Base-by-base conservation (phyloP, 1,284 basidiomycete genomes). In the Cryptococcus wingfieldii region DNA sequence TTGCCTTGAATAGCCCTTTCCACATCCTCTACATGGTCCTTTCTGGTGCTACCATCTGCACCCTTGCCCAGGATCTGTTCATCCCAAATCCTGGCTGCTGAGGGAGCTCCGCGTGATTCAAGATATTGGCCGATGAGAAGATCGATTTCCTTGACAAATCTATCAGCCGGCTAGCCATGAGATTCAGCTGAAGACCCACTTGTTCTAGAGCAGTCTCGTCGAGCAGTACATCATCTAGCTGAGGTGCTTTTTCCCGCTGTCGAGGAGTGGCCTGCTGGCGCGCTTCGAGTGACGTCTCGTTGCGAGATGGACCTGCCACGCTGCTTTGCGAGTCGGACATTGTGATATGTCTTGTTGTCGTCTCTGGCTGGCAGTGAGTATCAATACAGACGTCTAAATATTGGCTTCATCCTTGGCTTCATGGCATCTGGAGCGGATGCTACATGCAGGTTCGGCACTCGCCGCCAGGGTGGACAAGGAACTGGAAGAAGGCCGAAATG, bases 41-140 rank as follows among this genome's bases (percentile, higher is more conserved):
- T 59, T 67, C 76, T 47, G 64, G 69, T 49, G 59, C 62, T 61
- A 66, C 74, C 53, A 58, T 65, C 48, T 62, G 52, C 52, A 66
- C 69, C 51, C 67, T 58, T 19, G 64, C 72, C 27, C 7, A 64
- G 45, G 9, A 62, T 46, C 31, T 65, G 42, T 28, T 47, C 45
- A 42, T 48, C 37, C 47, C 48, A 42, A 31, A 41, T 38, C 54
- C 56, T 13, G 50, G 76, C 68, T 4, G 78, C 71, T 1, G 70
- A 65, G 2, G 74, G 67, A 53, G 77, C 71, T 0, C 75, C 70
- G 39, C 75, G 63, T 18, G 77, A 71, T 23, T 72, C 70, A 8
- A 80, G 73, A 63, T 78, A 80, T 55, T 80, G 76, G 18, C 71
- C 66, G 49, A 80, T 77, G 39, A 77, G 63, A 14, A 72, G 62